Evolutionary conservation across 495 filamentous ascomycete species (phyloP).

Genomic region (Hyaloscypha hepaticicola): DNA sequence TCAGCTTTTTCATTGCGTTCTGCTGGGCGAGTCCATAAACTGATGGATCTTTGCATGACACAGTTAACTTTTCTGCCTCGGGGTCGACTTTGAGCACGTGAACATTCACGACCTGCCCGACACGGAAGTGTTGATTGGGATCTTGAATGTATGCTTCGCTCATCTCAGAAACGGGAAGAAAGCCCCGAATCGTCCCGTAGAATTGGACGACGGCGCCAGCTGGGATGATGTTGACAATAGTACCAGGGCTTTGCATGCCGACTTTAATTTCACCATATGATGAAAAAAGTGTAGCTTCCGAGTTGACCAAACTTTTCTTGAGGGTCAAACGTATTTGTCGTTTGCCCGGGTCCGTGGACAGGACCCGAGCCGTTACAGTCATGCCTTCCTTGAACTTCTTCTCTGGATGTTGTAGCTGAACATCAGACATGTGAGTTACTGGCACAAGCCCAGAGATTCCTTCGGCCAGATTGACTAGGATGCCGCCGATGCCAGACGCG

Average conservation of each 20-base stretch:
- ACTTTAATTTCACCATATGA: constrained; percentile 67
- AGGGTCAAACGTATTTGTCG: constrained; percentile 82
- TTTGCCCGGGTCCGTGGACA: constrained; percentile 75
- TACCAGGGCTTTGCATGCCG: constrained; percentile 77
- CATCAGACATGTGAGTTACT: constrained; percentile 84
- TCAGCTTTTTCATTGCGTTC: constrained; percentile 67
- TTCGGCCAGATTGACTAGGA: constrained; percentile 81
- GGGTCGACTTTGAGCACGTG: constrained; percentile 77
- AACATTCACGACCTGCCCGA: constrained; percentile 88
- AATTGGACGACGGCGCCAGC: constrained; percentile 91
- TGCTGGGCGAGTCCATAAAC: constrained; percentile 73
- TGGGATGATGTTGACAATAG: constrained; percentile 72
- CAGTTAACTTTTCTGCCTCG: constrained; percentile 66
- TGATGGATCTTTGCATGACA: constrained; percentile 90
- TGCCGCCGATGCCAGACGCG: constrained; percentile 66
- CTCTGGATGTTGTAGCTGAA: constrained; percentile 86
- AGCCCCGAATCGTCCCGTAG: constrained; percentile 77
- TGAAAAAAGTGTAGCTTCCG: constrained; percentile 70
- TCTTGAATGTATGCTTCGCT: constrained; percentile 93
- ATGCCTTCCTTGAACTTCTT: constrained; percentile 91
- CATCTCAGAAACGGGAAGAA: constrained; percentile 93
- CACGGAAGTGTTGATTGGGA: constrained; percentile 81
- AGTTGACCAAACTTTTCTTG: constrained; percentile 93
- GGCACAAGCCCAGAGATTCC: constrained; percentile 84
- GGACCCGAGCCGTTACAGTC: constrained; percentile 76